A percentile compares a stretch with the other conserved stretches of the same genome.
Evolutionary conservation across 192 early-diverging fungal species (phyloP).

Genomic region (Geosiphon pyriformis): DNA sequence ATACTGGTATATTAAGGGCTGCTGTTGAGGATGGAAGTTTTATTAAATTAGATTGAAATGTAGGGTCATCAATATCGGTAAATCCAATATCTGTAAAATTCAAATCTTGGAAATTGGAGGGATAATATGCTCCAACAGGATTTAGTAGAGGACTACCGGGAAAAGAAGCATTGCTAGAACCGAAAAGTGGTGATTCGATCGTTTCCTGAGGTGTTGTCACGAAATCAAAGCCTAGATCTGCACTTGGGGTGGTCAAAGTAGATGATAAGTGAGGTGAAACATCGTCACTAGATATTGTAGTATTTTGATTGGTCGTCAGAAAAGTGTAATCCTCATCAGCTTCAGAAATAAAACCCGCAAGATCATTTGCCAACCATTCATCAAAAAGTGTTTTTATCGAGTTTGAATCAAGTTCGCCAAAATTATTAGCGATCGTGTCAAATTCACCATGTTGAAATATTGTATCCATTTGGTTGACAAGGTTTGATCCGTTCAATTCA

Average conservation of each 20-base stretch:
- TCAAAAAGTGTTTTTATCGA: neutral
- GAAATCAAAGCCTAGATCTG: neutral
- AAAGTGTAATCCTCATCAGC: neutral
- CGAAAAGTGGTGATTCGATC: constrained; percentile 8
- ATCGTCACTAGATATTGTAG: neutral
- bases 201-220: neutral
- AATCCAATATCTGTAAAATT: neutral
- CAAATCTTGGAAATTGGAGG: too few species aligned
- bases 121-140: neutral
- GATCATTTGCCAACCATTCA: constrained; percentile 4
- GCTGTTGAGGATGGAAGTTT: neutral
- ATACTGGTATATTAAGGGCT: neutral
- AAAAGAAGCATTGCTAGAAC: neutral
- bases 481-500: neutral
- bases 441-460: too few species aligned
- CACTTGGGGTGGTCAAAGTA: constrained; percentile 1
- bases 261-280: neutral
- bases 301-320: neutral
- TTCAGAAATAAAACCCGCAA: constrained; percentile 1
- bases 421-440: too few species aligned
- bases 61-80: neutral
- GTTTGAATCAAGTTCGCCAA: neutral
- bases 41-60: too few species aligned
- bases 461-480: too few species aligned
- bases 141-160: neutral